phyloP scores from a whole-genome alignment of 331 rosid species.

The Quercus phellos region DNA sequence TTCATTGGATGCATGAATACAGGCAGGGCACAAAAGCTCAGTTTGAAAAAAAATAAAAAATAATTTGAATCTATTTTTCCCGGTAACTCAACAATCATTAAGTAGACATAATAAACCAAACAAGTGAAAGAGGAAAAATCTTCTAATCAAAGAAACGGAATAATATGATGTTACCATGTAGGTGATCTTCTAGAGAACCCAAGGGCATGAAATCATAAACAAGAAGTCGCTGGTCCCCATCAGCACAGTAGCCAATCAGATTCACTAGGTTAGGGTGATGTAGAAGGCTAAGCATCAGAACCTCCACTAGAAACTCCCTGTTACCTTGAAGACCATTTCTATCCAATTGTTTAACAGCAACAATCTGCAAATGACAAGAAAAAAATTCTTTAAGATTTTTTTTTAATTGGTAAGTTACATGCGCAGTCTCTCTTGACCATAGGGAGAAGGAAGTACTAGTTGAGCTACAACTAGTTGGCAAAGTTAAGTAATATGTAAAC shows the following conservation, averaged over 20 bases:
- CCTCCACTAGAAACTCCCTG: slow-evolving; percentile 89
- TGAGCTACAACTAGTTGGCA: not conserved
- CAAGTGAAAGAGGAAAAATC: not conserved
- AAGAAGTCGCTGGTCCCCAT: slow-evolving; percentile 93
- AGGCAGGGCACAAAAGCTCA: not conserved
- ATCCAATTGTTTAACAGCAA: slow-evolving; percentile 90
- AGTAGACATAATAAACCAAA: slow-evolving; percentile 17
- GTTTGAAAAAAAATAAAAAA: not conserved
- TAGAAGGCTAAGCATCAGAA: slow-evolving; percentile 90
- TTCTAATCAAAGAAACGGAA: slow-evolving; percentile 14
- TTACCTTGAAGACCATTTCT: slow-evolving; percentile 94
- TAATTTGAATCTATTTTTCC: not conserved
- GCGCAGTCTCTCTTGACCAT: too few species aligned
- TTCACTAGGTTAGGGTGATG: slow-evolving; percentile 80
- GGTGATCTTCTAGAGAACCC: slow-evolving; percentile 93
- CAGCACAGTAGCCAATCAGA: slow-evolving; percentile 89
- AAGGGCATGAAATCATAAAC: slow-evolving; percentile 88
- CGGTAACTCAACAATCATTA: not conserved
- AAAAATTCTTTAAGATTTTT: not conserved
- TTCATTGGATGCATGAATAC: not conserved
- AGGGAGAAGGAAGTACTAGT: too few species aligned
- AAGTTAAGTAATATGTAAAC: slow-evolving; percentile 4
- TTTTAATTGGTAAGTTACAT: too few species aligned
- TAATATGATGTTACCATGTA: slow-evolving; percentile 55
- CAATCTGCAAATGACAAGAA: slow-evolving; percentile 44